Conservation (phyloP, 106 monocot genomes). For the Platanthera guangdongensis region DNA sequence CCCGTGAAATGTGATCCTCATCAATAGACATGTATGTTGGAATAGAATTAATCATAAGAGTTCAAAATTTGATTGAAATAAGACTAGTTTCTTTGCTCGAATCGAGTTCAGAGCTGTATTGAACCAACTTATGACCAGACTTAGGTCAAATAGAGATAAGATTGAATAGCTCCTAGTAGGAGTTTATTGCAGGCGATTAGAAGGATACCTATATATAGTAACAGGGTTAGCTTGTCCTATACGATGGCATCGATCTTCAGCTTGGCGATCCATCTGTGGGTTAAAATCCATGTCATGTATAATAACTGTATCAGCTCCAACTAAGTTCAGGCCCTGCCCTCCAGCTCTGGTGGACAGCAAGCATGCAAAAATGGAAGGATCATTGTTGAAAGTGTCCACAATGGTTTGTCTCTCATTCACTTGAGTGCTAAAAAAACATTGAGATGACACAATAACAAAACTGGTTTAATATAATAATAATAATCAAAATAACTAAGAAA, state of each 20-base stretch:
- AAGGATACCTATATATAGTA: constrained; percentile 71
- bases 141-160: no score
- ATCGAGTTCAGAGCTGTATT: no score
- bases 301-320: constrained; percentile 96
- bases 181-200: background rate
- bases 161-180: no score
- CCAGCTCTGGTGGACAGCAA: constrained; percentile 96
- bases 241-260: constrained; percentile 95
- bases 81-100: no score
- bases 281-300: constrained; percentile 99
- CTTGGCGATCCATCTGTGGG: constrained; percentile 94
- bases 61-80: no score
- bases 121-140: no score
- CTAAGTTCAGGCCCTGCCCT: constrained; percentile 93
- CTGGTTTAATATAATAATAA: background rate
- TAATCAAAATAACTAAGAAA: background rate
- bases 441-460: constrained; percentile 7
- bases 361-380: constrained; percentile 85
- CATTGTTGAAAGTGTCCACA: constrained; percentile 93
- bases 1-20: no score
- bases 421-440: constrained; percentile 54
- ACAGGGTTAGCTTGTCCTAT: constrained; percentile 94
- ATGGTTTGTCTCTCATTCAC: constrained; percentile 83
- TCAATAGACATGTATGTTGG: no score
- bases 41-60: no score